Conservation (phyloP, 2,329 filamentous ascomycete genomes). For the Sphaerulina vaccinii region DNA sequence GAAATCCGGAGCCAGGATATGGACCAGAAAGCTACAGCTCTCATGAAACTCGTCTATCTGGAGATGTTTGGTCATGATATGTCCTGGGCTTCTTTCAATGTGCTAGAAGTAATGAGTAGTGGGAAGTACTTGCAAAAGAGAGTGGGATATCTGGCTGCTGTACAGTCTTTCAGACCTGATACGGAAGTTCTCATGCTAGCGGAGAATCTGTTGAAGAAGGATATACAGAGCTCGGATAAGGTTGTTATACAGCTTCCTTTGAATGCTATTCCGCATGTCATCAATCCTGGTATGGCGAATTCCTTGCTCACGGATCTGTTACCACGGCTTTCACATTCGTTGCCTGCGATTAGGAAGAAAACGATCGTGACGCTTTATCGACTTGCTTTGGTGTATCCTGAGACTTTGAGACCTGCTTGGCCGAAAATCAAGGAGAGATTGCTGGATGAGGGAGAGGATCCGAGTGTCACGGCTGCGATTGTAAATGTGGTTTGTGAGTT, state of each 20-base stretch:
- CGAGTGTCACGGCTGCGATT: constrained; percentile 90
- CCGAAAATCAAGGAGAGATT: constrained; percentile 94
- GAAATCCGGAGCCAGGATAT: constrained; percentile 94
- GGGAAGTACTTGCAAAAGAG: constrained; percentile 92
- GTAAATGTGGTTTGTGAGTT: constrained; percentile 96
- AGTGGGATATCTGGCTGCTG: constrained; percentile 89
- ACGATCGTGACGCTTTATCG: constrained; percentile 92
- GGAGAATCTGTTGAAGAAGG: constrained; percentile 95
- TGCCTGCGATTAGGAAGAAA: constrained; percentile 87
- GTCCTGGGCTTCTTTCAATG: constrained; percentile 98
- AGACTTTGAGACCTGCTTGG: constrained; percentile 89
- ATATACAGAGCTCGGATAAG: constrained; percentile 69
- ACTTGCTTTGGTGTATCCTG: constrained; percentile 91
- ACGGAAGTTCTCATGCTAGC: constrained; percentile 97
- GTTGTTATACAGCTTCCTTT: constrained; percentile 83
- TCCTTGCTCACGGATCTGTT: constrained; percentile 84
- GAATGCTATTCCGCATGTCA: constrained; percentile 86
- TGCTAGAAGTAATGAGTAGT: constrained; percentile 98
- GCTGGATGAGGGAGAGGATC: constrained; percentile 85
- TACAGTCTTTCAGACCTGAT: constrained; percentile 92
- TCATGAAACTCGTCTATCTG: constrained; percentile 93
- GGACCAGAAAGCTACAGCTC: constrained; percentile 94
- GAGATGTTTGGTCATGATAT: constrained; percentile 99
- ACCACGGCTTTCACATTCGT: constrained; percentile 81
- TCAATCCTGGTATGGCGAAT: constrained; percentile 87